These are phyloP conservation scores for Nothopassalora personata DNA, from an alignment of 2,329 filamentous ascomycete genomes.

Conservation along the genomic window DNA sequence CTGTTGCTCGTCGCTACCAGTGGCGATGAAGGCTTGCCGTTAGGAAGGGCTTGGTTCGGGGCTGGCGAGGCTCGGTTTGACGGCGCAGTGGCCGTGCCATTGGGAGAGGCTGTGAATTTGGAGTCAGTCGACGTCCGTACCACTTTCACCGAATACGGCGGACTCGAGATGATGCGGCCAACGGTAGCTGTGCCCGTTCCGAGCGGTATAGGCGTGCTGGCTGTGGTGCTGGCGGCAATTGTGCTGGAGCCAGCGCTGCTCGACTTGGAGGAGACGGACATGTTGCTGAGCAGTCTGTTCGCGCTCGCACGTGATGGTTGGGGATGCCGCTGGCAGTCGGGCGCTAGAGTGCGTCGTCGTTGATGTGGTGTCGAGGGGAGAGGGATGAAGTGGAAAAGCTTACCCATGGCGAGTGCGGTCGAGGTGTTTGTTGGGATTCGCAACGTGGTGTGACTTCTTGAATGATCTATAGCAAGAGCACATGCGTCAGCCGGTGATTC, in stretches of 20 bases:
- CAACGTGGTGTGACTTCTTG: slow-evolving; percentile 25
- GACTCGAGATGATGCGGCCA: slow-evolving; percentile 19
- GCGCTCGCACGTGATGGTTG: slow-evolving; percentile 15
- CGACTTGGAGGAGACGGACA: slow-evolving; percentile 17
- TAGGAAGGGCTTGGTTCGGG: slow-evolving; percentile 37
- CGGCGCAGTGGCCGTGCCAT: slow-evolving; percentile 40
- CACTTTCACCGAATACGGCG: neutral
- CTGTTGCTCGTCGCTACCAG: slow-evolving; percentile 55
- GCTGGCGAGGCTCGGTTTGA: slow-evolving; percentile 45
- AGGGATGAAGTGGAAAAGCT: slow-evolving; percentile 22
- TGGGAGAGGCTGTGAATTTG: slow-evolving; percentile 36
- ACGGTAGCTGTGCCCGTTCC: slow-evolving; percentile 19
- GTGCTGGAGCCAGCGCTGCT: slow-evolving; percentile 10
- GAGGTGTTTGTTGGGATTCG: slow-evolving; percentile 19
- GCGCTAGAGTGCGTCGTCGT: slow-evolving; percentile 12
- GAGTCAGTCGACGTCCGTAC: slow-evolving; percentile 15
- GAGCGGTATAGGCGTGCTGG: slow-evolving; percentile 14
- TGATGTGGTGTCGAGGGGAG: slow-evolving; percentile 16
- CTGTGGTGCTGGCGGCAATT: slow-evolving; percentile 12
- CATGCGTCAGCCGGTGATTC: slow-evolving; percentile 18
- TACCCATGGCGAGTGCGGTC: slow-evolving; percentile 32
- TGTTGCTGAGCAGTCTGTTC: slow-evolving; percentile 12
- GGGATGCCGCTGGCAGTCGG: slow-evolving; percentile 11
- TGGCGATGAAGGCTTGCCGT: slow-evolving; percentile 51
- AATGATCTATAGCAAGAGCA: slow-evolving; percentile 16